Base-by-base conservation (phyloP, 164 flowering plant genomes). In the Protea cynaroides region DNA sequence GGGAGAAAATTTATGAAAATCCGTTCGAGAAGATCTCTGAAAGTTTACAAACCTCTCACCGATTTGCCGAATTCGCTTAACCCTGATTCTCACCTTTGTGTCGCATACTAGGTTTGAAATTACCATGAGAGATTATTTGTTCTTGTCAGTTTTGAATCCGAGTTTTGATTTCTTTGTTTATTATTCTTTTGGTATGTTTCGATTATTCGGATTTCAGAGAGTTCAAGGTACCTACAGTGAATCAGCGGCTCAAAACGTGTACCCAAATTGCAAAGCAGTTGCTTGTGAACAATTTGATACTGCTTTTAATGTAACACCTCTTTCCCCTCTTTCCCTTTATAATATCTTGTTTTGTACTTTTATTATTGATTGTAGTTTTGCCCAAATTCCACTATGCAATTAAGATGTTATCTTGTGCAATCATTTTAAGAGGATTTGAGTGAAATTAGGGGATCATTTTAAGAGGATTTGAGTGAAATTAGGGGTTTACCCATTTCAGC, bases 151-250 rank as follows among this genome's bases (percentile, higher is more conserved):
- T 9, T 37, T 4, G 40, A 9, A 9, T 37, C 9, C 7, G 40
- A 37, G 40, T 37, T 37, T 37, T 4, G 40, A 15, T 64, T 61
- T 50, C 3, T 25, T 23, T 43, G 24, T 38, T 46, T 44, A 44
- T 36, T 3, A 50, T 38, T 0, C 44, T 44, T 43, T 21, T 17
- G 57, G 7, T 13, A 12, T 59, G 52, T 17, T 11, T 23, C n/a
- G n/a, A n/a, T n/a, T n/a, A n/a, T n/a, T n/a, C n/a, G n/a, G n/a
- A n/a, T n/a, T n/a, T n/a, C n/a, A 93, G 98, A 97, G 98, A 50
- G 86, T 84, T 75, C 81, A 75, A 36, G 98, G 98, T 25, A 97
- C 98, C 0, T 93, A 83, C 72, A 93, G 98, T 70, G 97, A 93
- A 67, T 83, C 88, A 9, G 97, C 97, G 7, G 98, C 98, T 0